These are phyloP conservation scores for Vitis rupestris DNA, from an alignment of 164 flowering plant species.

Conservation along the genomic window DNA sequence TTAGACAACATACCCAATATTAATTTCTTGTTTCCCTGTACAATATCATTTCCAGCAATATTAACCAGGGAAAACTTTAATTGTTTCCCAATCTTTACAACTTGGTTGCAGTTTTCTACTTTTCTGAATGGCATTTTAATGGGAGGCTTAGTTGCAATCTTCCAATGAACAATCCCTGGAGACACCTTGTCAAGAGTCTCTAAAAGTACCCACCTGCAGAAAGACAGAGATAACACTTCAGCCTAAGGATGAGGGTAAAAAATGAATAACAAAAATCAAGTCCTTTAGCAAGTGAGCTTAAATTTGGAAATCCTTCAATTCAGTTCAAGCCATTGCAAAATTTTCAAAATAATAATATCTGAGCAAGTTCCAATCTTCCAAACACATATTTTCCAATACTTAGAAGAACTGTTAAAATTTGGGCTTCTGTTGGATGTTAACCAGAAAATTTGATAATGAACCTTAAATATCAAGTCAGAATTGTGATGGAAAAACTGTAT, in stretches of 20 bases:
- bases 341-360: background rate
- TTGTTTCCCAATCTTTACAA: constrained; percentile 82
- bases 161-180: constrained; percentile 93
- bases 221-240: too few species aligned
- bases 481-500: too few species aligned
- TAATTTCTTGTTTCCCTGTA: constrained; percentile 89
- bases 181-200: constrained; percentile 86
- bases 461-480: too few species aligned
- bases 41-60: constrained; percentile 90
- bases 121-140: constrained; percentile 89
- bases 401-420: too few species aligned
- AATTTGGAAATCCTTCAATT: background rate
- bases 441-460: too few species aligned
- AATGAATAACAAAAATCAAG: background rate
- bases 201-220: constrained; percentile 78
- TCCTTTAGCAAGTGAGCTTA: background rate
- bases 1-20: constrained; percentile 59
- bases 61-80: constrained; percentile 87
- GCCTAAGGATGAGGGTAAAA: background rate
- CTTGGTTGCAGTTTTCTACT: constrained; percentile 96
- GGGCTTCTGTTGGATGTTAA: too few species aligned
- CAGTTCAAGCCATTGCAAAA: background rate
- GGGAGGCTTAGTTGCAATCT: constrained; percentile 83
- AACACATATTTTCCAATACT: background rate
- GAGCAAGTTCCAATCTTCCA: background rate